Conservation (phyloP, 2,329 filamentous ascomycete species). For the Huntiella abstrusa region DNA sequence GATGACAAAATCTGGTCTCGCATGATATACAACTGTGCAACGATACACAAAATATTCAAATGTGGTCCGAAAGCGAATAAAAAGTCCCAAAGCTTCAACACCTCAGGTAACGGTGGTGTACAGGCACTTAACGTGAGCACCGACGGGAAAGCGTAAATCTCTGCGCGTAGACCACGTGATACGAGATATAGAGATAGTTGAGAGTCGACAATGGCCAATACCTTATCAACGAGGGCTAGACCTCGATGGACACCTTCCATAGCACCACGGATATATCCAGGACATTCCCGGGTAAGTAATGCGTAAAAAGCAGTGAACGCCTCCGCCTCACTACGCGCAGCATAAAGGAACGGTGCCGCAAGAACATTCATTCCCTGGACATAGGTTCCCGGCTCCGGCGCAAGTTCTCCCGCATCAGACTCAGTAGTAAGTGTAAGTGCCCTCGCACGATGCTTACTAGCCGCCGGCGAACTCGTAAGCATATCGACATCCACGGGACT, state of each 20-base stretch:
- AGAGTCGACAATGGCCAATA: slow-evolving; percentile 76
- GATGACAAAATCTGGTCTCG: slow-evolving; percentile 67
- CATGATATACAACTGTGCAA: slow-evolving; percentile 82
- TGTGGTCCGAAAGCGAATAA: slow-evolving; percentile 90
- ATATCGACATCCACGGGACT: slow-evolving; percentile 3
- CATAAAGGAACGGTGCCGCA: slow-evolving; percentile 87
- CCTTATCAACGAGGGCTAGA: slow-evolving; percentile 76
- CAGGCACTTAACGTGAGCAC: slow-evolving; percentile 90
- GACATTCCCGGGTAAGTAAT: slow-evolving; percentile 72
- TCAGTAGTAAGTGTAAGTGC: slow-evolving; percentile 43
- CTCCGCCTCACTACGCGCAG: slow-evolving; percentile 82
- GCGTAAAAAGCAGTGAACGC: slow-evolving; percentile 82
- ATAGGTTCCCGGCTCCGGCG: slow-evolving; percentile 60
- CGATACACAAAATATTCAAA: slow-evolving; percentile 88
- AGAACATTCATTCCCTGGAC: slow-evolving; percentile 99
- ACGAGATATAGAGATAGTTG: slow-evolving; percentile 72
- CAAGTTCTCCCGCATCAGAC: slow-evolving; percentile 32
- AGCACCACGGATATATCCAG: slow-evolving; percentile 81
- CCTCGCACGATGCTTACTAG: slow-evolving; percentile 31
- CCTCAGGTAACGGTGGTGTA: slow-evolving; percentile 84
- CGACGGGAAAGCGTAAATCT: slow-evolving; percentile 91
- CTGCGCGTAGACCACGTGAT: slow-evolving; percentile 71
- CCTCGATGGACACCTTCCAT: slow-evolving; percentile 97
- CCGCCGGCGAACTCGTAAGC: slow-evolving; percentile 11
- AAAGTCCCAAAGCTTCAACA: slow-evolving; percentile 89